phyloP scores from a whole-genome alignment of 177 flowering plant genomes.

The Vitis hybrid region DNA sequence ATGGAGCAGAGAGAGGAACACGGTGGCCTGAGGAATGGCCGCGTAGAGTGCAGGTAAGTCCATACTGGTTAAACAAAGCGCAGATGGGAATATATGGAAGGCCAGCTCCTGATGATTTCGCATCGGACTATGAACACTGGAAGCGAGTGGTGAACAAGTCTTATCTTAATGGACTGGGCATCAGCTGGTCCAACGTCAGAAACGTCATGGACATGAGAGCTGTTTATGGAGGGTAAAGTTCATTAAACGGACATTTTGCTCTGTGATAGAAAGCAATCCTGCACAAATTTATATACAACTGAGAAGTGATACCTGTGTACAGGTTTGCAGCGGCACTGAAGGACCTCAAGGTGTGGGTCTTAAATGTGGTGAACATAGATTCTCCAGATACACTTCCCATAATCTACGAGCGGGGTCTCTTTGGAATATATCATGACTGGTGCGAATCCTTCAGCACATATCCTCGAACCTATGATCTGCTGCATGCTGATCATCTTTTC shows the following conservation, averaged over 20 bases:
- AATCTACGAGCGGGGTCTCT: conserved; percentile 83
- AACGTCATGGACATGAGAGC: conserved; percentile 99
- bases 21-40: conserved; percentile 89
- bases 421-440: conserved; percentile 96
- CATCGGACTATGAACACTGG: conserved; percentile 79
- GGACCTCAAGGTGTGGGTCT: conserved; percentile 76
- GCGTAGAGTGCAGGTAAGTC: conserved; percentile 51
- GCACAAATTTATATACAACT: not conserved
- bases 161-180: conserved; percentile 67
- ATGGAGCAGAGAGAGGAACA: conserved; percentile 55
- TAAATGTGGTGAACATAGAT: conserved; percentile 80
- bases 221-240: conserved; percentile 87
- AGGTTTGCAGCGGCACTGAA: conserved; percentile 91
- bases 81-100: conserved; percentile 86
- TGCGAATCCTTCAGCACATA: conserved; percentile 95
- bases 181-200: conserved; percentile 79
- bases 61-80: conserved; percentile 81
- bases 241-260: no score
- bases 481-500: conserved; percentile 93
- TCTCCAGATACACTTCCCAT: conserved; percentile 91
- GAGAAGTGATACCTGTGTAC: conserved; percentile 9
- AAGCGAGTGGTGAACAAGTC: conserved; percentile 51
- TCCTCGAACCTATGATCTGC: conserved; percentile 81
- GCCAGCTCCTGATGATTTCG: conserved; percentile 84
- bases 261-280: no score